Conservation (phyloP, 2,329 filamentous ascomycete species). For the Scortechinia acanthostroma region DNA sequence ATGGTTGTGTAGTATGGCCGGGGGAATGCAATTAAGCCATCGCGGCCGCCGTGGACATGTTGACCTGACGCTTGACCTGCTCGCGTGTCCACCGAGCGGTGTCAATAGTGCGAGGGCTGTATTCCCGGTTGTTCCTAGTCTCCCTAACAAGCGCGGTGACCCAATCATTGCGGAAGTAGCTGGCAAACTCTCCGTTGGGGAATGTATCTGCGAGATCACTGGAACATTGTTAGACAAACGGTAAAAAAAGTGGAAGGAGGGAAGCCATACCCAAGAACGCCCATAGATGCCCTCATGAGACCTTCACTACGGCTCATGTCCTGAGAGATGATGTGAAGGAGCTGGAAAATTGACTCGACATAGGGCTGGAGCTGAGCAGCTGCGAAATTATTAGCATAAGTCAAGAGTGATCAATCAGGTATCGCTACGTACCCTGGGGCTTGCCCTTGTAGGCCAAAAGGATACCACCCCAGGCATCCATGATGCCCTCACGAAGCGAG, state of each 20-base stretch:
- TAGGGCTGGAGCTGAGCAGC: conserved; percentile 69
- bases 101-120: conserved; percentile 75
- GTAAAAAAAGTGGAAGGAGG: conserved; percentile 1
- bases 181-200: conserved; percentile 77
- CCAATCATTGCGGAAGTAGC: conserved; percentile 87
- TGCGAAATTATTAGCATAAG: conserved; percentile 22
- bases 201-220: conserved; percentile 93
- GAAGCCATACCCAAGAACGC: conserved; percentile 77
- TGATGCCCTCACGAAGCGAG: conserved; percentile 90
- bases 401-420: background rate
- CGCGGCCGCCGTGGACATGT: conserved; percentile 27
- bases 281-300: conserved; percentile 89
- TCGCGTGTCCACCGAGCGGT: conserved; percentile 96
- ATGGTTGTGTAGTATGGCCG: too few relatives aligned
- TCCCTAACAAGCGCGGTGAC: conserved; percentile 84
- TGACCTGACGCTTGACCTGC: conserved; percentile 86
- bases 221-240: conserved; percentile 21
- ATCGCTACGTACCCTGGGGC: conserved; percentile 55
- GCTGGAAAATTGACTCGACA: conserved; percentile 77
- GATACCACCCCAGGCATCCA: conserved; percentile 97
- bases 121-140: conserved; percentile 82
- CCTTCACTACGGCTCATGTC: conserved; percentile 87
- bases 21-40: background rate
- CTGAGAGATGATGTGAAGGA: conserved; percentile 72
- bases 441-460: conserved; percentile 87